Conservation (phyloP, 225 moss, liverwort and hornwort genomes). For the Sphagnum contortum region DNA sequence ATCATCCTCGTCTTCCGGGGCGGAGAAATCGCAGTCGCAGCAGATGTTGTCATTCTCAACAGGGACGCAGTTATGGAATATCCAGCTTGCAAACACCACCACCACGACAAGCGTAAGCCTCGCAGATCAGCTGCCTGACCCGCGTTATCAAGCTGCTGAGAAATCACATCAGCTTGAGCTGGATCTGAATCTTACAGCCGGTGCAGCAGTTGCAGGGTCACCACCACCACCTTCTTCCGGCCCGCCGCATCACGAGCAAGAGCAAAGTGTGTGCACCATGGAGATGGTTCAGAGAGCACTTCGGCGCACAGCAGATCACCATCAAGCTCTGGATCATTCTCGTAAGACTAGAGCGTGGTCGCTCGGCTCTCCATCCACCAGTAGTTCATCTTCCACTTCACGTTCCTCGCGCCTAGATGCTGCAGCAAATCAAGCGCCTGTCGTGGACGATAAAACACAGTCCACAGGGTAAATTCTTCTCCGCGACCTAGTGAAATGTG, state of each 20-base stretch:
- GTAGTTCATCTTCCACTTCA: constrained; percentile 12
- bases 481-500: no score
- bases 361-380: background rate
- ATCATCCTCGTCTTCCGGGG: constrained; percentile 1
- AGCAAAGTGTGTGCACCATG: constrained; percentile 42
- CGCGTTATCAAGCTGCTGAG: constrained; percentile 7
- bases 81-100: constrained; percentile 19
- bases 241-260: background rate
- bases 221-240: background rate
- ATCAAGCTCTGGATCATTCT: constrained; percentile 21
- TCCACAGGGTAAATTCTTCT: no score
- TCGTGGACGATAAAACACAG: no score
- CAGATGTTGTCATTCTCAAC: constrained; percentile 33
- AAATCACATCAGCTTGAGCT: constrained; percentile 29
- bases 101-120: background rate
- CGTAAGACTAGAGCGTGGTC: background rate
- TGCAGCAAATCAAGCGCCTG: background rate
- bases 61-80: constrained; percentile 35
- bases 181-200: constrained; percentile 24
- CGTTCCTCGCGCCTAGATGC: constrained; percentile 14
- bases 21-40: background rate
- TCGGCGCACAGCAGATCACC: constrained; percentile 25
- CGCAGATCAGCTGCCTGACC: background rate
- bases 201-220: constrained; percentile 3
- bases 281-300: constrained; percentile 49